Evolutionary conservation across 768 basidiomycete genomes (phyloP), one percentile per base, ranked within the genome.

Genomic region (Saitozyma sp.): DNA sequence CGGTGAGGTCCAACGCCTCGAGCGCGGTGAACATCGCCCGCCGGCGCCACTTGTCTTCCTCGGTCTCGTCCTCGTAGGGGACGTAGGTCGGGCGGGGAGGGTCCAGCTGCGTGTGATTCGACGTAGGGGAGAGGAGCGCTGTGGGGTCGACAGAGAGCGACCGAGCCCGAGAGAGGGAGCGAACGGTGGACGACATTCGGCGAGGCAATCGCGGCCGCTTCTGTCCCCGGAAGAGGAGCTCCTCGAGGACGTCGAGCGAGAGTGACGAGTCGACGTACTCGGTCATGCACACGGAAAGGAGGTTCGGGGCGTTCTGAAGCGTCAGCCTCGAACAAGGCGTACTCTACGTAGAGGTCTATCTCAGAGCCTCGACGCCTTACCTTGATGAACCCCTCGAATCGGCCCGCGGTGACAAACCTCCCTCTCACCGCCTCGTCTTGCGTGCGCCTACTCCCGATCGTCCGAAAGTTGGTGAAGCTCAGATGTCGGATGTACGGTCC

Each of bases 231-330:
- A 98, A 86, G 71, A 99, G 87, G 16, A 99, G 81, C 74, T 97
- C 95, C 58, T 87, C 89, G 10, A 99, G 82, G 16, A 98, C 93
- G 0, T 88, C 83, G 14, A 90, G 82, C 11, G 88, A 90, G 48
- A 99, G 83, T 0, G 95, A 88, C 3, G 79, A 80, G 68, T 99
- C 95, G 91, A 99, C 97, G 77, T 97, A 99, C 78, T 99, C 95
- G 2, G 95, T 97, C 6, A 92, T 93, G n/a, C 94, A 94, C 66
- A 99, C 92, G 9, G 87, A 84, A 16, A 83, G 83, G 10, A 98
- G 82, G 67, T 92, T 92, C 0, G 92, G 91, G 81, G 88, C 87
- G 84, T 95, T 92, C 91, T 94, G 73, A 29, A 50, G 39, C 11
- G 51, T 71, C 63, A 66, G 63, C 16, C 10, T 50, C 29, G 9